These are phyloP conservation scores for Cystobasidiaceae sp. DNA, from an alignment of 1,284 basidiomycete species.

Conservation along the genomic window DNA sequence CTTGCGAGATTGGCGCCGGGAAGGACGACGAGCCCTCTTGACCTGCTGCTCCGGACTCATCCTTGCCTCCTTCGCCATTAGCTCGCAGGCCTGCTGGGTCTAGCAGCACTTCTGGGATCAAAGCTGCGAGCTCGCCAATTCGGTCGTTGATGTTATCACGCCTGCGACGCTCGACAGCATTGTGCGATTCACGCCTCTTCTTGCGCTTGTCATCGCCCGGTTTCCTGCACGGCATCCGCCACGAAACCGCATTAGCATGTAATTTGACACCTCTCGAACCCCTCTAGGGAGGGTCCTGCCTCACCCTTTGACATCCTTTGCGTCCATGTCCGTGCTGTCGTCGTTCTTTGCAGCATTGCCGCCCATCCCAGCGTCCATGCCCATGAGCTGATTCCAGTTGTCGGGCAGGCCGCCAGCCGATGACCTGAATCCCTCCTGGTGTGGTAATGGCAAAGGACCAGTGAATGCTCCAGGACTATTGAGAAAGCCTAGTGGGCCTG, in stretches of 20 bases:
- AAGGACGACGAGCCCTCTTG: neutral
- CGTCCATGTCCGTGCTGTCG: neutral
- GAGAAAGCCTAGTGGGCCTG: neutral
- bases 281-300: no score
- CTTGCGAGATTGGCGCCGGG: neutral
- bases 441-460: slow-evolving; percentile 6
- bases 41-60: neutral
- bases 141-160: slow-evolving; percentile 92
- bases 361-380: neutral
- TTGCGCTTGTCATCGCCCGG: slow-evolving; percentile 72
- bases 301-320: neutral
- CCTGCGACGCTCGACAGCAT: slow-evolving; percentile 79
- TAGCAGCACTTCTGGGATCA: slow-evolving; percentile 64
- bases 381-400: neutral
- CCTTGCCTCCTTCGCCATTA: neutral
- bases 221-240: no score
- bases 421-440: slow-evolving; percentile 7
- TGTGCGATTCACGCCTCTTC: slow-evolving; percentile 74
- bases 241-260: neutral
- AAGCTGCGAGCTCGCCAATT: slow-evolving; percentile 77
- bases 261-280: no score
- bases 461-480: slow-evolving; percentile 1
- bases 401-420: neutral
- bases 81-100: slow-evolving; percentile 33
- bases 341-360: neutral